Conservation (phyloP, 768 basidiomycete genomes). For the Goffeauzyma gilvescens region DNA sequence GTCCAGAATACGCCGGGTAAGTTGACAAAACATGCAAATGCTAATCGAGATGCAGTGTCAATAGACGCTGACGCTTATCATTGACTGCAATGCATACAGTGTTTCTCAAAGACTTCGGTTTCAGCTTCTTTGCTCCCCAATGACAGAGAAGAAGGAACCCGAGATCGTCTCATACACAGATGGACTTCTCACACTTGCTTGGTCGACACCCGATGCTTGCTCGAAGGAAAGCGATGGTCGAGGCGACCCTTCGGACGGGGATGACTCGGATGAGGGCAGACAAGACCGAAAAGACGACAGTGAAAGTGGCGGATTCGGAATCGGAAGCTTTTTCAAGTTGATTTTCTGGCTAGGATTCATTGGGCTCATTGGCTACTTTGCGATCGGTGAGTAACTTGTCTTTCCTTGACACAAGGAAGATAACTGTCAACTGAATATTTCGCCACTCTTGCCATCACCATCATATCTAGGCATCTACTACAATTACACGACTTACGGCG, state of each 20-base stretch:
- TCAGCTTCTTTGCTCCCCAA: constrained; percentile 20
- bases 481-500: constrained; percentile 33
- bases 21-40: constrained; percentile 3
- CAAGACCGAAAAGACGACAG: not conserved
- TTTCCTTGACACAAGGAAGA: not conserved
- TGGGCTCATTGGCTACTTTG: constrained; percentile 23
- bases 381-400: constrained; percentile 20
- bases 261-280: not conserved
- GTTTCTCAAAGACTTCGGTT: constrained; percentile 24
- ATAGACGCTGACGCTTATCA: too few species aligned
- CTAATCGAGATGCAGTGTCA: too few species aligned
- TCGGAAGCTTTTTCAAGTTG: constrained; percentile 26
- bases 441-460: constrained; percentile 6
- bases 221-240: constrained; percentile 7
- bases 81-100: constrained; percentile 4
- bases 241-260: too few species aligned
- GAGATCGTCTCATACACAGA: constrained; percentile 21
- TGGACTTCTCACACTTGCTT: constrained; percentile 20
- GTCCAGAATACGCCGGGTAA: constrained; percentile 29
- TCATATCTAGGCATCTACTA: constrained; percentile 29
- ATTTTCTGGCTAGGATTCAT: constrained; percentile 24
- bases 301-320: constrained; percentile 14
- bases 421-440: not conserved
- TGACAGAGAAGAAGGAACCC: constrained; percentile 14
- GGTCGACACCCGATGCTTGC: constrained; percentile 29